A percentile compares a stretch with the other conserved stretches of the same genome.
These are phyloP conservation scores for Leucosporidium creatinivorum DNA, from an alignment of 768 basidiomycete species.

Conservation along the genomic window DNA sequence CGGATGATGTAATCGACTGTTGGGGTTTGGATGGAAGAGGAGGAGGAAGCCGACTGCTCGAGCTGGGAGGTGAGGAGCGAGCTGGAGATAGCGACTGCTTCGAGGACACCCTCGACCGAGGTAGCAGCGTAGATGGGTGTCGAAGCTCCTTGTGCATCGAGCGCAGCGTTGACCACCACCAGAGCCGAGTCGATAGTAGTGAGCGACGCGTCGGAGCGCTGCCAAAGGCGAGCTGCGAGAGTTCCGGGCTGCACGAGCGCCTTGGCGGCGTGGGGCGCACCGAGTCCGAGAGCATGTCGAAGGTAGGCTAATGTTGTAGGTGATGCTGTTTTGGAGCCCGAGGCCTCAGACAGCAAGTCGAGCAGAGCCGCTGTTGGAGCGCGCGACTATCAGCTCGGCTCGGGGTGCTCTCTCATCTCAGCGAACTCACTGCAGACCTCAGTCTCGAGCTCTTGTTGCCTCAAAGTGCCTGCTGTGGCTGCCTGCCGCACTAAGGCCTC, in stretches of 20 bases:
- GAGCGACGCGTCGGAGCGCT: neutral
- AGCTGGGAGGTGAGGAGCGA: neutral
- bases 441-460: neutral
- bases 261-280: neutral
- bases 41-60: too few species aligned
- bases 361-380: neutral
- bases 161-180: neutral
- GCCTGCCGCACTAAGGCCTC: neutral
- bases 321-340: neutral
- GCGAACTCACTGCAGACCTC: conserved; percentile 1
- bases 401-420: neutral
- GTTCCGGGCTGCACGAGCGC: neutral
- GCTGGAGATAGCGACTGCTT: neutral
- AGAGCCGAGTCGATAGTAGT: neutral
- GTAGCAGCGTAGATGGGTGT: neutral
- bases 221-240: neutral
- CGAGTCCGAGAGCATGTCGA: neutral
- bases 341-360: neutral
- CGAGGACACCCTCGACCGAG: neutral
- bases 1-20: neutral
- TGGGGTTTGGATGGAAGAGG: neutral
- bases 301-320: neutral
- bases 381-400: neutral
- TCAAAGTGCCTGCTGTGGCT: neutral
- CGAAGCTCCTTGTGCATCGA: neutral